These are phyloP conservation scores for Ophiostoma ips DNA, from an alignment of 2,329 filamentous ascomycete genomes.

Conservation along the genomic window DNA sequence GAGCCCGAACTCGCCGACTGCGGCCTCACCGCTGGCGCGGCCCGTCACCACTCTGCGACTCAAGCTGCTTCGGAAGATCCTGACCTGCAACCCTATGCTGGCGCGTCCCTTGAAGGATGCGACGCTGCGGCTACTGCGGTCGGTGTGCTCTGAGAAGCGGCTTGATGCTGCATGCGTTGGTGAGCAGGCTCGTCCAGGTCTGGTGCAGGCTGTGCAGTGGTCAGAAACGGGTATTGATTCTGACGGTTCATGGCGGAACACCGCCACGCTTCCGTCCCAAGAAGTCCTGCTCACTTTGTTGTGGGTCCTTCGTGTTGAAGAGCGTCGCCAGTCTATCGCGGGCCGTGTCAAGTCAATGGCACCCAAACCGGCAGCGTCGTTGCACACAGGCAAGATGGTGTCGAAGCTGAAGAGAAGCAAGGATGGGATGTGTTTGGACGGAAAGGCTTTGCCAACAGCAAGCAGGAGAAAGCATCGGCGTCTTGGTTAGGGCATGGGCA, in stretches of 20 bases:
- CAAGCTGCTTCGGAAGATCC: slow-evolving; percentile 48
- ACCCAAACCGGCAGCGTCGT: too few species aligned
- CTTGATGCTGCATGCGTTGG: slow-evolving; percentile 30
- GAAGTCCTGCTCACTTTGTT: slow-evolving; percentile 34
- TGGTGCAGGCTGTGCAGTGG: slow-evolving; percentile 17
- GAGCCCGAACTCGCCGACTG: slow-evolving; percentile 29
- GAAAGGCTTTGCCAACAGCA: background rate
- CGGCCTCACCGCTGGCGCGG: slow-evolving; percentile 32
- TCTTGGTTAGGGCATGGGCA: background rate
- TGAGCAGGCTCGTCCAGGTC: slow-evolving; percentile 20
- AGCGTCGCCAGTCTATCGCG: slow-evolving; percentile 21
- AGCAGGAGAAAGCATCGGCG: slow-evolving; percentile 1
- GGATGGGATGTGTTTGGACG: background rate
- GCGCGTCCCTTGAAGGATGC: slow-evolving; percentile 61
- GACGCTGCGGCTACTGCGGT: slow-evolving; percentile 62
- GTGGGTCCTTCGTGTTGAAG: slow-evolving; percentile 32
- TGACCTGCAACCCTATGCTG: slow-evolving; percentile 61
- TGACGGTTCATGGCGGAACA: slow-evolving; percentile 21
- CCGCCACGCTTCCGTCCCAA: slow-evolving; percentile 29
- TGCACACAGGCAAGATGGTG: background rate
- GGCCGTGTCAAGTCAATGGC: slow-evolving; percentile 1
- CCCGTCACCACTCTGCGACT: slow-evolving; percentile 44
- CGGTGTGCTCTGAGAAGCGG: slow-evolving; percentile 42
- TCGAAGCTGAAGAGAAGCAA: background rate
- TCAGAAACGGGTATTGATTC: slow-evolving; percentile 16